Conservation (phyloP, 108 stramenopile genomes). For the Pelagomonas calceolata region DNA sequence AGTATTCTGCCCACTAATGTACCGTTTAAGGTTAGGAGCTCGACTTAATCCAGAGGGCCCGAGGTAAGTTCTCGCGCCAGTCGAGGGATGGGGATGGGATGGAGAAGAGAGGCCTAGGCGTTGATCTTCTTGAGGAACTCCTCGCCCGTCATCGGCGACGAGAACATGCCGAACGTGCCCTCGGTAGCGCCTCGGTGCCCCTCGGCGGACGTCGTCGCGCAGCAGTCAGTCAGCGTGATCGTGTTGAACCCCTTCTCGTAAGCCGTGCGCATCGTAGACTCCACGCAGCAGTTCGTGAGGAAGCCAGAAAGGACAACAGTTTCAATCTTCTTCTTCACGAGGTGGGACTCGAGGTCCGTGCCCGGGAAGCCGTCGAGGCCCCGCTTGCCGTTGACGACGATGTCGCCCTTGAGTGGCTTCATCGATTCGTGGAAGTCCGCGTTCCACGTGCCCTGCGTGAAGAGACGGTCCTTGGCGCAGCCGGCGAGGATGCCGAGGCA, state of each 20-base stretch:
- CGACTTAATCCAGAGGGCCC: too few relatives aligned
- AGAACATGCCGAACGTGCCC: conserved; percentile 63
- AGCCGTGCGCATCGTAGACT: conserved; percentile 61
- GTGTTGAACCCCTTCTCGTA: conserved; percentile 61
- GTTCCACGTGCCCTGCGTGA: too few relatives aligned
- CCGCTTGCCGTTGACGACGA: conserved; percentile 54
- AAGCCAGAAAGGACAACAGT: conserved; percentile 56
- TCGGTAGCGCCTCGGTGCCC: conserved; percentile 55
- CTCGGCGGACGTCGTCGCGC: conserved; percentile 47
- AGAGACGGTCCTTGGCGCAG: too few relatives aligned
- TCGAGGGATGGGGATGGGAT: too few relatives aligned
- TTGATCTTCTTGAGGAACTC: conserved; percentile 27
- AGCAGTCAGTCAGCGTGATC: conserved; percentile 52
- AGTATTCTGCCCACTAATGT: too few relatives aligned
- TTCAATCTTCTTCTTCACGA: conserved; percentile 47
- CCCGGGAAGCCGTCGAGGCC: conserved; percentile 58
- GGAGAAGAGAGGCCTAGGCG: too few relatives aligned
- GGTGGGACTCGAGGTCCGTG: conserved; percentile 59
- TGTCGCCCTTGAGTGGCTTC: conserved; percentile 40
- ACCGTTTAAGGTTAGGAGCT: too few relatives aligned
- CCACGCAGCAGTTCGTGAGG: conserved; percentile 70
- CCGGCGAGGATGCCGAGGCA: too few relatives aligned
- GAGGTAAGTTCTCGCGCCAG: too few relatives aligned
- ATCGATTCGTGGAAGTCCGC: conserved; percentile 19
- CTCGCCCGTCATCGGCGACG: conserved; percentile 36